Percentiles rank a stretch among this genome's conserved stretches.
phyloP scores from a whole-genome alignment of 352 stramenopile genomes.

The Pythium chondricola region DNA sequence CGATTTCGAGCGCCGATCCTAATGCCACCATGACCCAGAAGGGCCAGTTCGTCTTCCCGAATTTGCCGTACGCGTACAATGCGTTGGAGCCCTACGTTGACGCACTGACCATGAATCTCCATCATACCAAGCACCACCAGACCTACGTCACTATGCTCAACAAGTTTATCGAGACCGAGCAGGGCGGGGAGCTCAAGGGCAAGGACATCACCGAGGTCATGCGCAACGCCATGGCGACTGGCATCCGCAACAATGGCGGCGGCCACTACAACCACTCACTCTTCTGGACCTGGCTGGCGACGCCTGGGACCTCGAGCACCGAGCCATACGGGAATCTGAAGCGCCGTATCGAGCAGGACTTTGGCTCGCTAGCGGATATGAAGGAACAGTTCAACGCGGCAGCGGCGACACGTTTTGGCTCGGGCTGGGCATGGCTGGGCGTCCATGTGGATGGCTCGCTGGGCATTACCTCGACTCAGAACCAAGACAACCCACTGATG shows the following conservation, averaged over 20 bases:
- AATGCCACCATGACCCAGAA: conserved; percentile 13
- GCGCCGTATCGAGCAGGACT: conserved; percentile 46
- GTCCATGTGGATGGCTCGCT: conserved; percentile 52
- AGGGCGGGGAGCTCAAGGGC: conserved; percentile 25
- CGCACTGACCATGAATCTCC: conserved; percentile 45
- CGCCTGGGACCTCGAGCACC: conserved; percentile 28
- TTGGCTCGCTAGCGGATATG: conserved; percentile 68
- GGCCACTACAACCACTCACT: conserved; percentile 43
- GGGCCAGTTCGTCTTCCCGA: conserved; percentile 26
- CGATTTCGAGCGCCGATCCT: neutral
- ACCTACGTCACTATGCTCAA: conserved; percentile 36
- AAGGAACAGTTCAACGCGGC: conserved; percentile 46
- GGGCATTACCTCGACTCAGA: conserved; percentile 83
- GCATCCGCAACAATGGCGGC: conserved; percentile 35
- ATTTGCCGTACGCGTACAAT: conserved; percentile 48
- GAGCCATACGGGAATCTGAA: conserved; percentile 35
- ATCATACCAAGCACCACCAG: conserved; percentile 60
- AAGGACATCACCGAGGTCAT: conserved; percentile 28
- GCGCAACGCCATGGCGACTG: conserved; percentile 24
- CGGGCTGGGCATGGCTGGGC: conserved; percentile 53
- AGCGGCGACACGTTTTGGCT: conserved; percentile 53
- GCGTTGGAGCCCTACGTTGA: conserved; percentile 47
- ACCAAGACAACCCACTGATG: conserved; percentile 74
- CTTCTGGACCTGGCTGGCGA: conserved; percentile 75
- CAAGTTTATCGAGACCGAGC: conserved; percentile 33